A percentile compares a stretch with the other conserved stretches of the same genome.
phyloP scores from a whole-genome alignment of 345 rosid genomes.

The Hypericum androsaemum region DNA sequence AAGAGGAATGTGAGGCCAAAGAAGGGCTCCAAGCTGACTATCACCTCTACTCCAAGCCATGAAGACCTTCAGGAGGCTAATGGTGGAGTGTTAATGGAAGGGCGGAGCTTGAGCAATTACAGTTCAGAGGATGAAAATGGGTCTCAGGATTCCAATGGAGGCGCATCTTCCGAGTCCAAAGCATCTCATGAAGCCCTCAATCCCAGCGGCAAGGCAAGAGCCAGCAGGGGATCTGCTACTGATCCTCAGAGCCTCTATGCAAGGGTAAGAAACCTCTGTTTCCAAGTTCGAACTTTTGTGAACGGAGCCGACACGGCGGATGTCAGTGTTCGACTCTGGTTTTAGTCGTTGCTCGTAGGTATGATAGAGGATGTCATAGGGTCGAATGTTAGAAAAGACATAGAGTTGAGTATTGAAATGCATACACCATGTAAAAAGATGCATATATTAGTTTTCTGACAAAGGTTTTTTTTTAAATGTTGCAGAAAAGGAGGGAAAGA shows the following conservation, averaged over 20 bases:
- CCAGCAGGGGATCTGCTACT: conserved; percentile 72
- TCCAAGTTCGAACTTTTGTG: background rate
- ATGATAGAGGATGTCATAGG: too few relatives aligned
- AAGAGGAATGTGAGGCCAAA: conserved; percentile 24
- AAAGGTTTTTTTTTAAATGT: background rate
- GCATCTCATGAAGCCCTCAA: conserved; percentile 25
- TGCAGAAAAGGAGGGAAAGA: conserved; percentile 82
- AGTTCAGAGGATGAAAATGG: conserved; percentile 58
- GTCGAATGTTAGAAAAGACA: too few relatives aligned
- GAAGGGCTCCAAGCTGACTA: conserved; percentile 27
- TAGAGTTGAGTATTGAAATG: too few relatives aligned
- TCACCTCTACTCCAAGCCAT: conserved; percentile 10
- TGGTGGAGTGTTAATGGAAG: conserved; percentile 26
- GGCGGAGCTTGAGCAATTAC: conserved; percentile 41
- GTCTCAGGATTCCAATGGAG: conserved; percentile 32
- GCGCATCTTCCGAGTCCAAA: conserved; percentile 18
- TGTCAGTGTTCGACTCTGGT: too few relatives aligned
- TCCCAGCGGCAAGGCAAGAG: conserved; percentile 55
- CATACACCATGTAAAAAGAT: background rate
- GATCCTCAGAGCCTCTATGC: conserved; percentile 98
- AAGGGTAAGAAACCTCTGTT: conserved; percentile 36
- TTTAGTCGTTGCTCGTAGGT: too few relatives aligned
- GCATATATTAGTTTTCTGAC: background rate
- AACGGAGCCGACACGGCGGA: too few relatives aligned
- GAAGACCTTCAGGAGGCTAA: conserved; percentile 32